Conservation (phyloP, 495 filamentous ascomycete species). For the Cairneyella variabilis region DNA sequence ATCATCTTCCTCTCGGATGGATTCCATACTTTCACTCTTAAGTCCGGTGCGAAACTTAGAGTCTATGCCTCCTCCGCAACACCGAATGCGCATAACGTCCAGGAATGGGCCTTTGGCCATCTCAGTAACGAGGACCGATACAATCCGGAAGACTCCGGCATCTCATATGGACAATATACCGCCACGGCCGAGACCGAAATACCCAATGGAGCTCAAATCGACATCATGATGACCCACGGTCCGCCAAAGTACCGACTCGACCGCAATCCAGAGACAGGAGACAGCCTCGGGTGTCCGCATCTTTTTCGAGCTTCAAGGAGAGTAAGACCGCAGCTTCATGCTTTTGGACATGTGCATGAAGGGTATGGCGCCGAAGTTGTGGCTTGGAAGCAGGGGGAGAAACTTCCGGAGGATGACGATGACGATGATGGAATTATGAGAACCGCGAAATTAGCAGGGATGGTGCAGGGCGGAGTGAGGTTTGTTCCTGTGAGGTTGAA, state of each 20-base stretch:
- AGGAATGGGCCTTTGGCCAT: conserved; percentile 9
- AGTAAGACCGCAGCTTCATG: conserved; percentile 55
- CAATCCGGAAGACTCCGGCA: background rate
- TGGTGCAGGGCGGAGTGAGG: conserved; percentile 38
- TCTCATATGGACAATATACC: background rate
- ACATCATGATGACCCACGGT: conserved; percentile 71
- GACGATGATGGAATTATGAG: conserved; percentile 7
- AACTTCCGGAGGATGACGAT: conserved; percentile 14
- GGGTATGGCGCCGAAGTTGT: conserved; percentile 63
- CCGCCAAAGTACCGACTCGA: conserved; percentile 62
- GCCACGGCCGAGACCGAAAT: background rate
- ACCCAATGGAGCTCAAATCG: conserved; percentile 38
- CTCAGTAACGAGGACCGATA: background rate
- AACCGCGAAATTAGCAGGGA: conserved; percentile 35
- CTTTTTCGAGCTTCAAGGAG: conserved; percentile 55
- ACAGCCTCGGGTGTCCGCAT: conserved; percentile 51
- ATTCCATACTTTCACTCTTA: background rate
- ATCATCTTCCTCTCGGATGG: background rate
- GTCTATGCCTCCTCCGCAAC: conserved; percentile 1
- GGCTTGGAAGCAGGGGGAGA: conserved; percentile 38
- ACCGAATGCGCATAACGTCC: background rate
- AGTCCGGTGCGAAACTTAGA: background rate
- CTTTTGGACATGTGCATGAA: conserved; percentile 73
- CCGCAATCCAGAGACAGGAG: conserved; percentile 22
- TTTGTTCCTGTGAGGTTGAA: conserved; percentile 30